phyloP scores from a whole-genome alignment of 768 basidiomycete species.

The Pleurotus ostreatus region DNA sequence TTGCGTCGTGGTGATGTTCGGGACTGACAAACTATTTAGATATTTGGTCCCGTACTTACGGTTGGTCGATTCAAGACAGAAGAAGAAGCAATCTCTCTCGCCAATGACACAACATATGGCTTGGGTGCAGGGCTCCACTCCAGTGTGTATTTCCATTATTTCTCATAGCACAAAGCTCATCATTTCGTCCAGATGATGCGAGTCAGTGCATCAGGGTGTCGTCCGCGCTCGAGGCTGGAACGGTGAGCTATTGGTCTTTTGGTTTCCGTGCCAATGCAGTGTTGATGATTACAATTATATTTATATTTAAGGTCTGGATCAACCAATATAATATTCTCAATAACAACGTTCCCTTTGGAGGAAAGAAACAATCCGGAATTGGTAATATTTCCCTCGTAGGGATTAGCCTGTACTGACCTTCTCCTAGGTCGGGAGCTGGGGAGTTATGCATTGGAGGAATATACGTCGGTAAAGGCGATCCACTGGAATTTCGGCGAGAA shows the following conservation, averaged over 20 bases:
- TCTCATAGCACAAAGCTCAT: conserved; percentile 8
- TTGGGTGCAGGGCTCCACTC: conserved; percentile 90
- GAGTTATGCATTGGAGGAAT: conserved; percentile 79
- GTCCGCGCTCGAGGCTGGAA: conserved; percentile 82
- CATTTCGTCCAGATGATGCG: conserved; percentile 54
- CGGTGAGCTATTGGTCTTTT: conserved; percentile 42
- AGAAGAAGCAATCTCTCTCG: conserved; percentile 78
- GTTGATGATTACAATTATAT: not conserved
- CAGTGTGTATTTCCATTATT: conserved; percentile 38
- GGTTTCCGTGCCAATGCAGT: conserved; percentile 6
- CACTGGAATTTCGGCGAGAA: conserved; percentile 89
- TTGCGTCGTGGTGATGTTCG: conserved; percentile 9
- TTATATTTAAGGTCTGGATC: conserved; percentile 68
- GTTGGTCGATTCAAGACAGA: conserved; percentile 84
- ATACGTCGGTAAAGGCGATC: conserved; percentile 76
- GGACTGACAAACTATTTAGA: conserved; percentile 37
- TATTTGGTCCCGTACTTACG: conserved; percentile 91
- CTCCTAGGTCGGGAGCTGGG: conserved; percentile 80
- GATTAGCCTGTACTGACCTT: conserved; percentile 4
- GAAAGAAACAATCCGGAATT: conserved; percentile 90
- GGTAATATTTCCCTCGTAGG: conserved; percentile 38
- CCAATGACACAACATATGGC: conserved; percentile 88
- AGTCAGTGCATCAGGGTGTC: conserved; percentile 89
- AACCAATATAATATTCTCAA: conserved; percentile 84
- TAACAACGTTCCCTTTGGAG: conserved; percentile 93